These are phyloP conservation scores for Stromatinia cepivora DNA, from an alignment of 2,329 filamentous ascomycete species.

Conservation along the genomic window DNA sequence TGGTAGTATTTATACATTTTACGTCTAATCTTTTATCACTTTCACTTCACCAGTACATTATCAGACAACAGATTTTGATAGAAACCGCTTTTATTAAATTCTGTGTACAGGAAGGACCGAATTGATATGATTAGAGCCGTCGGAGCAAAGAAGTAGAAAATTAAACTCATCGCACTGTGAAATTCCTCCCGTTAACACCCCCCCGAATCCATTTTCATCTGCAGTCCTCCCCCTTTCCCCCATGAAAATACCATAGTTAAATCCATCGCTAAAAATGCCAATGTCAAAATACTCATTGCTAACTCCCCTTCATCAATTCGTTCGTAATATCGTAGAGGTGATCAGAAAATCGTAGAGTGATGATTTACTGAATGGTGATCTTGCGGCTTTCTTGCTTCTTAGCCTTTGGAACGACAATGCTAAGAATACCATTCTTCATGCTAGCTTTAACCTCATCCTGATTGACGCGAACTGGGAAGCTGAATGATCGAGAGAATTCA, in stretches of 20 bases:
- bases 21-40: not conserved
- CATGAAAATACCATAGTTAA: not conserved
- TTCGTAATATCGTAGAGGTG: conserved; percentile 8
- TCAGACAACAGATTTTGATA: not conserved
- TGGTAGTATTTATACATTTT: not conserved
- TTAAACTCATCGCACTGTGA: not conserved
- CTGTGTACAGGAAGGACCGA: conserved; percentile 4
- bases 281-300: conserved; percentile 4
- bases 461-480: conserved; percentile 65
- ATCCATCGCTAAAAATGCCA: conserved; percentile 5
- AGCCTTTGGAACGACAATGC: conserved; percentile 64
- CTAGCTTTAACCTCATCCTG: conserved; percentile 60
- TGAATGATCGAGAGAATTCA: conserved; percentile 68
- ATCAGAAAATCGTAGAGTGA: not conserved
- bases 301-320: conserved; percentile 6
- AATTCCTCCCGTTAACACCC: not conserved
- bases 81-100: not conserved
- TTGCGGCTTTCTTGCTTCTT: conserved; percentile 58
- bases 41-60: not conserved
- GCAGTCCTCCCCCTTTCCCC: not conserved
- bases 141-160: not conserved
- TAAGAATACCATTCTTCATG: conserved; percentile 66
- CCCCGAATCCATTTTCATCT: not conserved
- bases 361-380: conserved; percentile 49
- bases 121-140: not conserved